Evolutionary conservation across 202 grass and related monocot genomes (phyloP).

Genomic region (Schoenoplectus triqueter): DNA sequence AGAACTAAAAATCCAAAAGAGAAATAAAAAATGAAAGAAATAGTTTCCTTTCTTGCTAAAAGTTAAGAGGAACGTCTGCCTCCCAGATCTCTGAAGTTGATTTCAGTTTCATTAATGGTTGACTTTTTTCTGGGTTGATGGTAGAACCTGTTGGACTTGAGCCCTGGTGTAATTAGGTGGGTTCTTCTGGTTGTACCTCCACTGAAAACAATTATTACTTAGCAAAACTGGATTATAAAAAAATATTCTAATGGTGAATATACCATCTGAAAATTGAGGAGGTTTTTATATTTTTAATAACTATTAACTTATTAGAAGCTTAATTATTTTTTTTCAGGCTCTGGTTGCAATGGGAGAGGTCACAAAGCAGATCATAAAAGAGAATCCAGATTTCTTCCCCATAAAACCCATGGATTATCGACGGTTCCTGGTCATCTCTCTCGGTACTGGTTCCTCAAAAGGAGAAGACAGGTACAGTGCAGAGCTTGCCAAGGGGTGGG

Average conservation of each 20-base stretch:
- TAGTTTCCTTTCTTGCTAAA: not conserved
- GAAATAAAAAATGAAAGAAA: not conserved
- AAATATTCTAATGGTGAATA: slow-evolving; percentile 18
- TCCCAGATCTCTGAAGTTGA: not conserved
- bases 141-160: not conserved
- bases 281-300: not conserved
- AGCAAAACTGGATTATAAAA: slow-evolving; percentile 26
- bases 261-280: not conserved
- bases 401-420: slow-evolving; percentile 78
- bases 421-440: slow-evolving; percentile 75
- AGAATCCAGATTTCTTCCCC: slow-evolving; percentile 86
- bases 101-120: not conserved
- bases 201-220: slow-evolving; percentile 7
- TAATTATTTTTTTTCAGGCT: slow-evolving; percentile 50
- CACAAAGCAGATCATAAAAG: slow-evolving; percentile 73
- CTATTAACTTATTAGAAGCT: slow-evolving; percentile 13
- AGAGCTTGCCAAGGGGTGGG: slow-evolving; percentile 65
- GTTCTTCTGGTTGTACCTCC: not conserved
- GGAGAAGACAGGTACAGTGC: slow-evolving; percentile 59
- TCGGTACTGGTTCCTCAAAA: slow-evolving; percentile 77
- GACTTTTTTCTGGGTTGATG: not conserved
- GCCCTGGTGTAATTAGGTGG: not conserved
- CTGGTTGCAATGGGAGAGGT: slow-evolving; percentile 77
- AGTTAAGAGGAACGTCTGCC: not conserved
- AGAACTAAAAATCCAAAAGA: not conserved